Evolutionary conservation across 495 filamentous ascomycete genomes (phyloP).

Genomic region (Hypoxylon subgilvum): DNA sequence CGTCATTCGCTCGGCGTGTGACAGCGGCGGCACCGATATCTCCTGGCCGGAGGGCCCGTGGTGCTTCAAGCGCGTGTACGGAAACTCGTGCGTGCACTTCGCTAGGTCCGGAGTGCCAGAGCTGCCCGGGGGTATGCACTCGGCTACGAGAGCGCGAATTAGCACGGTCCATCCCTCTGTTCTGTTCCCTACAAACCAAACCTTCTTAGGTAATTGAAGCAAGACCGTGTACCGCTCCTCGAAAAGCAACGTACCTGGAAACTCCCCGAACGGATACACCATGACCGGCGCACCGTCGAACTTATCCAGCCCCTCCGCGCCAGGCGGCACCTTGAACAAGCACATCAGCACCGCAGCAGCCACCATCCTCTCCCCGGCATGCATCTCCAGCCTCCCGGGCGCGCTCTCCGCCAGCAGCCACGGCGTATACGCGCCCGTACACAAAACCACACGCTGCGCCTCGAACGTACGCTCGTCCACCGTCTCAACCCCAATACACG

Average conservation of each 20-base stretch:
- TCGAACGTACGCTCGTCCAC: constrained; percentile 43
- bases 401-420: constrained; percentile 58
- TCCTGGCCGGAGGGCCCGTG: constrained; percentile 13
- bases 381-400: constrained; percentile 47
- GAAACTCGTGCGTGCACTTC: constrained; percentile 45
- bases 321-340: constrained; percentile 38
- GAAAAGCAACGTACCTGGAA: constrained; percentile 26
- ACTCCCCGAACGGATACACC: constrained; percentile 24
- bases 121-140: constrained; percentile 36
- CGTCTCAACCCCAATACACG: constrained; percentile 51
- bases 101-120: constrained; percentile 13
- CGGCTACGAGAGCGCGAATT: constrained; percentile 29
- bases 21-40: constrained; percentile 28
- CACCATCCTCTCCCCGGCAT: constrained; percentile 53
- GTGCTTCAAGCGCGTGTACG: constrained; percentile 31
- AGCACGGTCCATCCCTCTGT: no score
- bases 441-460: constrained; percentile 52
- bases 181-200: not conserved
- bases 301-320: constrained; percentile 28
- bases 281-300: constrained; percentile 40
- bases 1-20: constrained; percentile 5
- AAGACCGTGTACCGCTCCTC: no score
- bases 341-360: constrained; percentile 57
- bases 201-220: no score
- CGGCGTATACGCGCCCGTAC: constrained; percentile 57